Evolutionary conservation across 2,329 filamentous ascomycete species (phyloP), one percentile per base, ranked within the genome.

Genomic region (Penicillium janthinellum): DNA sequence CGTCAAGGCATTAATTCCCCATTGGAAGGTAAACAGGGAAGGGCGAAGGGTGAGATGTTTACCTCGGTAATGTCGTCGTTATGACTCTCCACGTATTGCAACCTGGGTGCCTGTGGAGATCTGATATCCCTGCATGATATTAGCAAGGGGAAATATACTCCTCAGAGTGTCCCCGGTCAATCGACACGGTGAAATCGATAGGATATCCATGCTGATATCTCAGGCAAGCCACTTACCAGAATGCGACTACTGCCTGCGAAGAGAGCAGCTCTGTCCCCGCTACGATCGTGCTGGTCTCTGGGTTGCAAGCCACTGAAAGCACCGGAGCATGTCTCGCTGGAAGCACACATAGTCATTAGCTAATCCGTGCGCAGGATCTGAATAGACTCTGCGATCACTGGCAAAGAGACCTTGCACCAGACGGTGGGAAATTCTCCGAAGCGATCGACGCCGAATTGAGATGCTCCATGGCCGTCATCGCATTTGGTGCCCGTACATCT

Each of bases 41-140:
- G 25, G n/a, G 17, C 17, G 3, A 34, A 22, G 39, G 42, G 20
- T 70, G 69, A 68, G 60, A 71, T 70, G 62, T 75, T 67, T 59
- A 84, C 77, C 66, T 84, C 82, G 2, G 86, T 88, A 56, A 88
- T 80, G 57, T 86, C 86, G 70, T 88, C 86, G 56, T 82, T 82
- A 66, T 82, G 78, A 56, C 77, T 80, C 63, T 82, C 80, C 31
- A 78, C 69, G 52, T 79, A 79, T 66, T 78, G 73, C 12, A 77
- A 72, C 45, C 71, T 66, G 38, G 69, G 69, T 54, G 70, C 65
- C 38, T 67, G 60, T 1, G 77, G 71, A 56, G 72, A 75, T 75
- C 78, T 75, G 57, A 76, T 74, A 65, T 81, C 79, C 79, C 79
- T 81, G 61, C 49, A 44, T 51, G 60, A 65, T 28, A 66, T 77